A percentile compares a stretch with the other conserved stretches of the same genome.
phyloP scores from a whole-genome alignment of 148 eudicot species.

The Cornus florida region DNA sequence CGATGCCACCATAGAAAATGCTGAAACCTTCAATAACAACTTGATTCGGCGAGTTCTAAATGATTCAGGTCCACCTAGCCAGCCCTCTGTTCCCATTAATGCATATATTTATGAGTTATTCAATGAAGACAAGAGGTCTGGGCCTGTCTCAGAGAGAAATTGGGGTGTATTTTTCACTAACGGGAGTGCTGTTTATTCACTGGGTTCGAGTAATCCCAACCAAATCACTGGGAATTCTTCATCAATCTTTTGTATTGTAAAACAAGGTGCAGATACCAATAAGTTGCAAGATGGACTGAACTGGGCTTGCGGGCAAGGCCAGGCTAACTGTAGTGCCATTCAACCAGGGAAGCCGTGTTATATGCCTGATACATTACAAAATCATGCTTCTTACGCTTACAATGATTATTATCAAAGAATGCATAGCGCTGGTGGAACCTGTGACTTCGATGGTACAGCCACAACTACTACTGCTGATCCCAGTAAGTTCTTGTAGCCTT shows the following conservation, averaged over 20 bases:
- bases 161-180: conserved; percentile 75
- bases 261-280: conserved; percentile 53
- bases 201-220: conserved; percentile 44
- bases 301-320: conserved; percentile 97
- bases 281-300: conserved; percentile 65
- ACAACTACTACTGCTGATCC: conserved; percentile 63
- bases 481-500: conserved; percentile 53
- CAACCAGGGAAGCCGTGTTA: conserved; percentile 82
- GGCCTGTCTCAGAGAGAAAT: conserved; percentile 74
- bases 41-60: conserved; percentile 74
- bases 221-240: conserved; percentile 48
- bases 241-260: conserved; percentile 64
- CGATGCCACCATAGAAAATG: conserved; percentile 72
- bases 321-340: conserved; percentile 80
- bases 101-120: conserved; percentile 86
- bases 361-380: conserved; percentile 71
- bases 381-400: conserved; percentile 93
- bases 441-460: conserved; percentile 93
- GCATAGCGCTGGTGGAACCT: conserved; percentile 79
- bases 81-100: conserved; percentile 61
- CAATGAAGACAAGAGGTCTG: conserved; percentile 78
- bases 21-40: conserved; percentile 69
- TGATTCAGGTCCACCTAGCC: conserved; percentile 90
- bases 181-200: conserved; percentile 70
- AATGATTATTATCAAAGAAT: conserved; percentile 90